Base-by-base conservation (phyloP, 2,329 filamentous ascomycete genomes). In the Calonectria hawksworthii region DNA sequence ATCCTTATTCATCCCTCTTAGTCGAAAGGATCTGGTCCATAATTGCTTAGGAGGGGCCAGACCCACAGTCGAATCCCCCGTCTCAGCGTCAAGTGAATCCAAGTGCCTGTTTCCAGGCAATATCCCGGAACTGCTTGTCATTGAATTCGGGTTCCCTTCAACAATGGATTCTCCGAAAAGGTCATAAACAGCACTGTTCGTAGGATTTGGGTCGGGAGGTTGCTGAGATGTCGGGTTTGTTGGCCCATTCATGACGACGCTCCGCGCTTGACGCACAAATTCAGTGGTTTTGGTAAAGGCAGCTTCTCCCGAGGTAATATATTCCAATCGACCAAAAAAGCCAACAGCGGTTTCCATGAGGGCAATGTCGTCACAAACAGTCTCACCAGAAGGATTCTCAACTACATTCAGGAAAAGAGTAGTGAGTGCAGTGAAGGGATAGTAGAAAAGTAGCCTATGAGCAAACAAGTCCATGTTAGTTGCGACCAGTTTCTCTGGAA, bases 241-340 rank as follows among this genome's bases (percentile, higher is more conserved):
- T 32, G 30, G 8, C 30, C 30, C 30, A 8, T 32, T 32, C 30
- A 32, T 32, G 30, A 32, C 14, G n/a, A 70, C n/a, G 32, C 38
- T 23, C 1, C 71, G 54, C 26, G 71, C 71, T 50, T 47, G 66
- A 10, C 56, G 66, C 8, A 73, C 71, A n/a, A 73, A 73, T 14
- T 73, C 71, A 1, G 56, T 73, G 2, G 66, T 73, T 47, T 73
- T 73, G 3, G 71, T 73, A 38, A 73, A 73, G 14, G 71, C 71
- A 23, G 71, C 28, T 23, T 70, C 66, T 11, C 71, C 71, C 2
- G 56, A 47, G 13, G 71, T 73, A 34, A 73, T 52, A 13, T 73
- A 73, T 26, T 73, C 71, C 13, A 73, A 30, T 7, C 71, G 65
- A 1, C 66, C 71, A n/a, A 73, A 73, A 26, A 73, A 73, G 1